Evolutionary conservation across 495 filamentous ascomycete species (phyloP).

Genomic region (Daldinia bambusicola): DNA sequence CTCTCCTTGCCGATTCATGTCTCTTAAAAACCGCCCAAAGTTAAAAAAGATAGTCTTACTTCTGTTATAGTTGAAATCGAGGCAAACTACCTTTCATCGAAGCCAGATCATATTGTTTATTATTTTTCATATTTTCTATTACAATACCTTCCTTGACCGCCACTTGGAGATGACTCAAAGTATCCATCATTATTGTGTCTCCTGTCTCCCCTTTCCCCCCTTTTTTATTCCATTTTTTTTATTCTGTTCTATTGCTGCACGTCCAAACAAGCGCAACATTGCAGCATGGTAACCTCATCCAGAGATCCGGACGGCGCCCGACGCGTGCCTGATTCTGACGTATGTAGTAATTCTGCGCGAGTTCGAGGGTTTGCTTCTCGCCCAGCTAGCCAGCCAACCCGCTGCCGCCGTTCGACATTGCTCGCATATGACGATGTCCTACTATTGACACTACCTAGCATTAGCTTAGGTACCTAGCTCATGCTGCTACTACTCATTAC

Average conservation of each 20-base stretch:
- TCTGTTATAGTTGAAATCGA: background rate
- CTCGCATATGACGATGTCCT: constrained; percentile 21
- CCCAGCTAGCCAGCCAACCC: constrained; percentile 2
- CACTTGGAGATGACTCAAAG: constrained; percentile 37
- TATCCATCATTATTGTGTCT: constrained; percentile 28
- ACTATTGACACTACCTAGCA: constrained; percentile 1
- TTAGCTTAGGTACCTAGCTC: background rate
- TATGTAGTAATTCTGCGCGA: constrained; percentile 19
- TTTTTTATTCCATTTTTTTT: background rate
- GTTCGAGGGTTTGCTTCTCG: constrained; percentile 6
- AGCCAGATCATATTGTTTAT: constrained; percentile 11
- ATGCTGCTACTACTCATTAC: constrained; percentile 4
- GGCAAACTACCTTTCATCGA: constrained; percentile 4
- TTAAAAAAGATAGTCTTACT: constrained; percentile 12
- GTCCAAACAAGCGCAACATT: constrained; percentile 19
- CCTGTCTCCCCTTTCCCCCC: constrained; percentile 6
- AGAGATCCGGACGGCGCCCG: constrained; percentile 31
- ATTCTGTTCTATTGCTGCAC: background rate
- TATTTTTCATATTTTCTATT: background rate
- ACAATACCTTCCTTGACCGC: constrained; percentile 27
- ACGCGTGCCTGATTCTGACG: constrained; percentile 40
- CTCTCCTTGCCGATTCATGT: constrained; percentile 30
- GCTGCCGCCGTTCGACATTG: constrained; percentile 3
- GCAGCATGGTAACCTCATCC: constrained; percentile 28
- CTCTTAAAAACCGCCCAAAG: constrained; percentile 9